Evolutionary conservation across 139 green algal species (phyloP), one percentile per base, ranked within the genome.

Genomic region (Chlamydomonas urium): DNA sequence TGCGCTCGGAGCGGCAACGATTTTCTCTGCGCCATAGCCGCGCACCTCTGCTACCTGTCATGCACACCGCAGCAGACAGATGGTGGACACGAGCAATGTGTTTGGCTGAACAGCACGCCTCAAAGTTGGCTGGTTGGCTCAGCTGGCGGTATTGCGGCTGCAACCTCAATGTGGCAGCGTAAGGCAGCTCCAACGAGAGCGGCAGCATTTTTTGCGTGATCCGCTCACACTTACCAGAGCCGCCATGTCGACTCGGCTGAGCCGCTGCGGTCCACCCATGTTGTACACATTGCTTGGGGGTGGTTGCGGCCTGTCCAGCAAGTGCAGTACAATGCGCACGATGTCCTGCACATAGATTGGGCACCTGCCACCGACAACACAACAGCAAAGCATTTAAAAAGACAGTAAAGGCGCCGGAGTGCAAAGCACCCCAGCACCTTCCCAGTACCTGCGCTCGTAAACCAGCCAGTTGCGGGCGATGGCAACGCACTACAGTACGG

Each of bases 191-290:
- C n/a, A n/a, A n/a, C n/a, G n/a, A n/a, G n/a, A n/a, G n/a, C n/a
- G n/a, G 42, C 42, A 53, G 42, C 42, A 10, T n/a, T 17, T 10
- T n/a, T 53, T 17, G 42, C 42, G 42, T 53, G 14, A 10, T 17
- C 42, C 42, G 42, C 14, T 17, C n/a, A 17, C 53, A 8, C 10
- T 8, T 26, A 73, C 66, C 66, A 38, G 28, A 10, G n/a, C 4
- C 29, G 66, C 66, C 42, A 73, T 73, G 28, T 73, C 66, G 14
- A 45, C 66, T 26, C 66, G 42, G 66, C 45, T 65, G 5, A 73
- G 47, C 5, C 66, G 66, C 66, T 61, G n/a, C 4, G 66, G 66
- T 5, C 66, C 66, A 34, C 66, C 66, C 66, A 73, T 73, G 66
- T 73, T 73, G 47, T 65, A 73, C 29, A 45, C 23, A 5, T 24